Evolutionary conservation across 2,329 filamentous ascomycete species (phyloP).

Genomic region (Penicillium verrucosum): DNA sequence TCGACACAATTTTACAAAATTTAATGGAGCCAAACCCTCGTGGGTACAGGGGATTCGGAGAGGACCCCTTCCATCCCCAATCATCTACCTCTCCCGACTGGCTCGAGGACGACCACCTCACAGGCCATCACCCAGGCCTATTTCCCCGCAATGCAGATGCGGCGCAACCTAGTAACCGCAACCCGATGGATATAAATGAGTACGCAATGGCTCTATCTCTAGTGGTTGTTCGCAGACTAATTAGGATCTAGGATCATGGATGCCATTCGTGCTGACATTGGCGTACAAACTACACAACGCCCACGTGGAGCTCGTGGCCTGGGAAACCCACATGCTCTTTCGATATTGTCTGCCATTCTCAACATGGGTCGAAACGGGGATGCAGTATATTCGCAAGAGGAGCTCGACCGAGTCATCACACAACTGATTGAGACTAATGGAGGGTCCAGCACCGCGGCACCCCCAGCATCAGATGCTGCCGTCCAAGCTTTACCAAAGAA

Average conservation of each 20-base stretch:
- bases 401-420: constrained; percentile 81
- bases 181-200: constrained; percentile 49
- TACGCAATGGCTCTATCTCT: constrained; percentile 32
- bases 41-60: constrained; percentile 2
- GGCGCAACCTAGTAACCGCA: constrained; percentile 48
- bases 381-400: constrained; percentile 86
- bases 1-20: constrained; percentile 48
- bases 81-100: constrained; percentile 11
- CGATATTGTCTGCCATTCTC: constrained; percentile 44
- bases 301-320: constrained; percentile 15
- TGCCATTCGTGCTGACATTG: constrained; percentile 26
- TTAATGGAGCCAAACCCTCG: constrained; percentile 34
- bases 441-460: constrained; percentile 68
- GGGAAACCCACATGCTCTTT: constrained; percentile 39
- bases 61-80: constrained; percentile 8
- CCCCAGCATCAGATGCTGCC: constrained; percentile 72
- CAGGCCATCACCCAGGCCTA: constrained; percentile 32
- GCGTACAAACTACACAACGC: constrained; percentile 4
- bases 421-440: constrained; percentile 79
- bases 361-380: constrained; percentile 61
- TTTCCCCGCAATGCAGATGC: constrained; percentile 52
- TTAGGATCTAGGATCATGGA: constrained; percentile 26
- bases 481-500: constrained; percentile 72
- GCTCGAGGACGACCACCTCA: constrained; percentile 6
- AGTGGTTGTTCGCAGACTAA: constrained; percentile 4